phyloP scores from a whole-genome alignment of 2,329 filamentous ascomycete genomes.

The Aureobasidium sp. region DNA sequence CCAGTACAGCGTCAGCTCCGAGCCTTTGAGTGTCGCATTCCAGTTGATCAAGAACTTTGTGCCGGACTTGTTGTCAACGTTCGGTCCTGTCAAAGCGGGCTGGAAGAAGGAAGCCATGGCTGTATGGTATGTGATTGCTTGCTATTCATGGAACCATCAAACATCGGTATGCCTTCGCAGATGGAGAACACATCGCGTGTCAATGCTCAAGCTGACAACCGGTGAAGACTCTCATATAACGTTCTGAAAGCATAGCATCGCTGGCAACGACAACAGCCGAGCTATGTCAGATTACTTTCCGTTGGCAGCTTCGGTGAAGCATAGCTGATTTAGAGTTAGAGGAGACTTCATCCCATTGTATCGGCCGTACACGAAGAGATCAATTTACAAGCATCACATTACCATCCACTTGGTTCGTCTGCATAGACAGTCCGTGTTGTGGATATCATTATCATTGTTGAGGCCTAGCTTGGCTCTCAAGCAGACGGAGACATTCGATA shows the following conservation, averaged over 20 bases:
- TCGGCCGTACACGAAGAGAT: too few relatives aligned
- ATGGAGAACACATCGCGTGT: background rate
- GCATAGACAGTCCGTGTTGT: background rate
- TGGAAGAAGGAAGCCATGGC: slow-evolving; percentile 14
- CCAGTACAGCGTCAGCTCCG: slow-evolving; percentile 12
- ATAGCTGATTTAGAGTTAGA: background rate
- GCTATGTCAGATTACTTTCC: background rate
- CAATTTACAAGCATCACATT: too few relatives aligned
- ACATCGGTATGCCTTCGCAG: background rate
- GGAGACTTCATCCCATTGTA: too few relatives aligned
- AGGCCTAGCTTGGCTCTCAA: background rate
- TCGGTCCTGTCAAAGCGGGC: background rate
- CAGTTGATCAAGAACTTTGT: slow-evolving; percentile 8
- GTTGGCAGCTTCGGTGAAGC: background rate
- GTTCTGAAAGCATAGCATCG: background rate
- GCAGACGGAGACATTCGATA: background rate
- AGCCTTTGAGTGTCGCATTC: slow-evolving; percentile 9
- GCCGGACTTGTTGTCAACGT: slow-evolving; percentile 14
- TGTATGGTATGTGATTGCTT: background rate
- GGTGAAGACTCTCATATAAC: background rate
- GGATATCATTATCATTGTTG: background rate
- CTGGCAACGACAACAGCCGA: background rate
- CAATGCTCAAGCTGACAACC: background rate
- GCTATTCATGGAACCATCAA: background rate
- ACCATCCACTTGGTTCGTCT: background rate